These are phyloP conservation scores for Stephania yunnanensis DNA, from an alignment of 164 flowering plant species.

Conservation along the genomic window DNA sequence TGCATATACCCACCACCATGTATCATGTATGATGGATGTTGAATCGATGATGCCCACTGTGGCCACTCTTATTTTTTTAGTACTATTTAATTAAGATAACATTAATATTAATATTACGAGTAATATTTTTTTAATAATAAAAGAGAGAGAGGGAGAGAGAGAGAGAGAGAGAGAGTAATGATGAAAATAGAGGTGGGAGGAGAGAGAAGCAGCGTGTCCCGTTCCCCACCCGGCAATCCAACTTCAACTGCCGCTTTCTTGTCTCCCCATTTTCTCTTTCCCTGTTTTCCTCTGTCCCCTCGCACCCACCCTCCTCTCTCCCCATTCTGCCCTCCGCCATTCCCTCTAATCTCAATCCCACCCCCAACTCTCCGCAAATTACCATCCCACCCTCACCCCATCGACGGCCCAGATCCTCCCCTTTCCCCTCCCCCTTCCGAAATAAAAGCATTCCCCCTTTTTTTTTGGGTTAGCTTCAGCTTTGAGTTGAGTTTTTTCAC, in stretches of 20 bases:
- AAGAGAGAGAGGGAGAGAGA: neutral
- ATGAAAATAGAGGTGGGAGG: conserved; percentile 4
- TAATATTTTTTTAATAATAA: too few species aligned
- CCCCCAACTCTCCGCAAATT: neutral
- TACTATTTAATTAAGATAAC: too few species aligned
- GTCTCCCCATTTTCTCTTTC: conserved; percentile 38
- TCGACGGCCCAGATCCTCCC: neutral
- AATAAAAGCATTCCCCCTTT: neutral
- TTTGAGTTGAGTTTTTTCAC: conserved; percentile 23
- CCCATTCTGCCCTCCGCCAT: conserved; percentile 4
- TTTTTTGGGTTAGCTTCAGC: neutral
- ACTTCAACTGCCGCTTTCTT: conserved; percentile 50
- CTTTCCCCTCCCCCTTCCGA: neutral
- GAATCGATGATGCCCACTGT: too few species aligned
- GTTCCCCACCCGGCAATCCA: conserved; percentile 41
- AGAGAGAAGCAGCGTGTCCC: conserved; percentile 21
- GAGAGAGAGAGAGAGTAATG: conserved; percentile 4
- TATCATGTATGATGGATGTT: too few species aligned
- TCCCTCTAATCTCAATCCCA: neutral
- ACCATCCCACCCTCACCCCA: neutral
- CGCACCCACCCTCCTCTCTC: neutral
- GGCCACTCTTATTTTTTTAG: too few species aligned
- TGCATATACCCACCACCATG: too few species aligned
- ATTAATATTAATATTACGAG: too few species aligned
- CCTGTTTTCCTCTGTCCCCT: conserved; percentile 41